These are phyloP conservation scores for Peronospora destructor DNA, from an alignment of 352 stramenopile species.

Conservation along the genomic window DNA sequence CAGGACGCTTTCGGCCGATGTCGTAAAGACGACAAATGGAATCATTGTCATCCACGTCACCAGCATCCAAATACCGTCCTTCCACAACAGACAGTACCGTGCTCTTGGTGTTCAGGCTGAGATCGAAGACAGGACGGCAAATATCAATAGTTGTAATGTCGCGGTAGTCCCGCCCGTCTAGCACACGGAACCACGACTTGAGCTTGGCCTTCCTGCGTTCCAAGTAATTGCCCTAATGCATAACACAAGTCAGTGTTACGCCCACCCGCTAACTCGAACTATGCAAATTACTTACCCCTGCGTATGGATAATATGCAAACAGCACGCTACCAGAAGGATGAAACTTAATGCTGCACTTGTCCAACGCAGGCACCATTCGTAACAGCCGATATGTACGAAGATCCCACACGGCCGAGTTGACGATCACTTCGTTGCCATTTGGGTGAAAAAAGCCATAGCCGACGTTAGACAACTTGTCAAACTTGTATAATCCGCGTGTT, in stretches of 20 bases:
- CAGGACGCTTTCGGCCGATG: constrained; percentile 71
- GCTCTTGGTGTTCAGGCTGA: constrained; percentile 58
- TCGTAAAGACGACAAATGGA: constrained; percentile 83
- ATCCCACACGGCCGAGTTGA: constrained; percentile 88
- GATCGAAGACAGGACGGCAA: constrained; percentile 66
- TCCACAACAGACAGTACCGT: constrained; percentile 66
- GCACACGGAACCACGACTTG: constrained; percentile 80
- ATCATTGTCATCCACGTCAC: constrained; percentile 58
- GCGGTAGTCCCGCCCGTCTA: constrained; percentile 77
- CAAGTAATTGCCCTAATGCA: constrained; percentile 44
- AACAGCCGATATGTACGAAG: constrained; percentile 78
- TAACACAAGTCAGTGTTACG: constrained; percentile 3
- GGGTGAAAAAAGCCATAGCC: constrained; percentile 82
- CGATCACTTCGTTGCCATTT: constrained; percentile 83
- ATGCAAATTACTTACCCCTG: constrained; percentile 33
- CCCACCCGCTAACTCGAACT: background rate
- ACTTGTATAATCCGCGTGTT: constrained; percentile 77
- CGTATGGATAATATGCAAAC: constrained; percentile 79
- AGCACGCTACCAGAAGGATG: constrained; percentile 59
- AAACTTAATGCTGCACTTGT: constrained; percentile 79
- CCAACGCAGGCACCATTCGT: constrained; percentile 80
- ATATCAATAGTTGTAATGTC: constrained; percentile 82
- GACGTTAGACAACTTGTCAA: constrained; percentile 84
- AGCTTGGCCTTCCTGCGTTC: constrained; percentile 53
- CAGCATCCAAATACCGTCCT: constrained; percentile 60